phyloP scores from a whole-genome alignment of 306 rosid genomes.

The Oemleria cerasiformis region DNA sequence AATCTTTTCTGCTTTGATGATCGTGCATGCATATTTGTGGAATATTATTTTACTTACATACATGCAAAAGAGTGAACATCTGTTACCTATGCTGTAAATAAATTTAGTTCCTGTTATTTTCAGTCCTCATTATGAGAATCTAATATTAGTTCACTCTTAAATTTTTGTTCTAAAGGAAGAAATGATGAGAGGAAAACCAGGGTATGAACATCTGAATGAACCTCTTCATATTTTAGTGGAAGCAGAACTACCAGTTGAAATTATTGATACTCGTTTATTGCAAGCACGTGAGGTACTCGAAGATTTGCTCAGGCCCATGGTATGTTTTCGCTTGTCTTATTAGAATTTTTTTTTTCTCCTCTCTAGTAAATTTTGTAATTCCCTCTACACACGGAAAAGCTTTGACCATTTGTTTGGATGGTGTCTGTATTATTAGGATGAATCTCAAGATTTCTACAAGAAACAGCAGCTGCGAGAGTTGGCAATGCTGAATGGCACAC shows the following conservation, averaged over 20 bases:
- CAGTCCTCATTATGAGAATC: background rate
- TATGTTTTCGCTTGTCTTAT: conserved; percentile 9
- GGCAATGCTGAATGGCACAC: conserved; percentile 90
- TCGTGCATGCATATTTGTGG: background rate
- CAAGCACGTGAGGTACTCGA: conserved; percentile 77
- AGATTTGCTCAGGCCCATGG: conserved; percentile 87
- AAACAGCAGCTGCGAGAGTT: conserved; percentile 94
- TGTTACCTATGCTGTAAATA: background rate
- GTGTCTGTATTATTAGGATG: conserved; percentile 44
- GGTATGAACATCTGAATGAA: conserved; percentile 87
- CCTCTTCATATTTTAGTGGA: conserved; percentile 93
- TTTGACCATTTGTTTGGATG: background rate
- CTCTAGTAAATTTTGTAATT: conserved; percentile 3
- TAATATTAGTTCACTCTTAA: conserved; percentile 6
- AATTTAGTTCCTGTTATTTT: background rate
- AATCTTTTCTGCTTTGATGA: background rate
- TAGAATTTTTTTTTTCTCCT: background rate
- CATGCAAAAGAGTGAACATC: background rate
- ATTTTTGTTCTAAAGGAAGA: conserved; percentile 60
- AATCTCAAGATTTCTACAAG: conserved; percentile 95
- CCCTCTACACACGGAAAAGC: background rate
- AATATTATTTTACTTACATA: background rate
- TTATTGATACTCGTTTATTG: conserved; percentile 73
- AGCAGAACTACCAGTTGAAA: conserved; percentile 87
- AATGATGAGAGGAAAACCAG: conserved; percentile 91